Percentiles rank a stretch among this genome's conserved stretches.
These are phyloP conservation scores for Coelastrella sp. DNA, from an alignment of 139 green algal species.

Conservation along the genomic window DNA sequence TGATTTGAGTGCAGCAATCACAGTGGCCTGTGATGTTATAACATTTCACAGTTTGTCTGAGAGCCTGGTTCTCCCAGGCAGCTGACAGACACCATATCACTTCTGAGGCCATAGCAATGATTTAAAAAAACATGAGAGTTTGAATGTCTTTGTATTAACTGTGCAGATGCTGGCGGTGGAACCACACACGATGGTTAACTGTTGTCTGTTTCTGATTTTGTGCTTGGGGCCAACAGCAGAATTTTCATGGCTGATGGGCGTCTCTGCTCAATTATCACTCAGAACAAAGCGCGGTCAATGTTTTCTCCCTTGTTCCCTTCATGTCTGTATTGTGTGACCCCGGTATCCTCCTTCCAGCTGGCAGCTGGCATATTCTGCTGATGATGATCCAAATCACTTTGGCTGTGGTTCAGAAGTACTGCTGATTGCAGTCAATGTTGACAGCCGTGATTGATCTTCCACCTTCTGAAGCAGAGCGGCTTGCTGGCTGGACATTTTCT, in stretches of 20 bases:
- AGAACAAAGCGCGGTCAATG: not conserved
- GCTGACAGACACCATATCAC: not conserved
- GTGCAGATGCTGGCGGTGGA: no score
- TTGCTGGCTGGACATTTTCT: no score
- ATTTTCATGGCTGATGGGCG: not conserved
- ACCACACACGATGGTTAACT: no score
- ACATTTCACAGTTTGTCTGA: constrained; percentile 56
- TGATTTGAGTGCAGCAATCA: not conserved
- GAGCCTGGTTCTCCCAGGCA: not conserved
- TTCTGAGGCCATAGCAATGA: not conserved
- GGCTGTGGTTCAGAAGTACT: constrained; percentile 43
- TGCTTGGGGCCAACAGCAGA: not conserved
- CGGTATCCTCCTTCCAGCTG: not conserved
- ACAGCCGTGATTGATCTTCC: constrained; percentile 10
- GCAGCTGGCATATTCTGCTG: not conserved
- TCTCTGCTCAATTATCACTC: no score
- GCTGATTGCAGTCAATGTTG: not conserved
- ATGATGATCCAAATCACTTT: constrained; percentile 43
- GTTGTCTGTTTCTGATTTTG: not conserved
- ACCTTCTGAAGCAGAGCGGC: not conserved
- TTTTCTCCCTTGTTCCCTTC: no score
- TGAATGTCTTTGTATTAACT: no score
- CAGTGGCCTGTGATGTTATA: constrained; percentile 20
- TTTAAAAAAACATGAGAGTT: no score
- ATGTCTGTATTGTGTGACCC: not conserved